Conservation (phyloP, 2,329 filamentous ascomycete genomes). For the Chaetothyriales sp. region DNA sequence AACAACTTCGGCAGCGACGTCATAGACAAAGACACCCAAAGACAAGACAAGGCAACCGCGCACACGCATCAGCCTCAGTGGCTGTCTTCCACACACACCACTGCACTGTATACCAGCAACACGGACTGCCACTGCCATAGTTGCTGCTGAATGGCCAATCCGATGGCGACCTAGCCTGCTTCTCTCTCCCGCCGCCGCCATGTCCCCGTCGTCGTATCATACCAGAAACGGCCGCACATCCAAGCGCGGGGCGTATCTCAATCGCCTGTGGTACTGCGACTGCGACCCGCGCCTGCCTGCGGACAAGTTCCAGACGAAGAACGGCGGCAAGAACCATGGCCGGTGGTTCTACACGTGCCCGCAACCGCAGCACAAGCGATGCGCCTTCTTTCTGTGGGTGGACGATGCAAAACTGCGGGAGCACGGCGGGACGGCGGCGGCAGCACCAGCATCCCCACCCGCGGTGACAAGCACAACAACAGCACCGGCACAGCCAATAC, state of each 20-base stretch:
- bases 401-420: slow-evolving; percentile 42
- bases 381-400: slow-evolving; percentile 48
- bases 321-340: slow-evolving; percentile 41
- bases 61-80: no score
- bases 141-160: neutral
- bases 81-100: neutral
- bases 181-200: neutral
- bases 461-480: slow-evolving; percentile 18
- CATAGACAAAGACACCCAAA: neutral
- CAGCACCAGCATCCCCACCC: slow-evolving; percentile 5
- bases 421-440: slow-evolving; percentile 33
- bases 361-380: slow-evolving; percentile 32
- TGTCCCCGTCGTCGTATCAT: slow-evolving; percentile 8
- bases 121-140: neutral
- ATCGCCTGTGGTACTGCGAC: slow-evolving; percentile 39
- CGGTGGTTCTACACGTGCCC: slow-evolving; percentile 47
- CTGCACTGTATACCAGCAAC: no score
- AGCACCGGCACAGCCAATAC: neutral
- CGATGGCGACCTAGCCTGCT: neutral
- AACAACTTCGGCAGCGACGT: neutral
- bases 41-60: neutral
- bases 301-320: slow-evolving; percentile 41
- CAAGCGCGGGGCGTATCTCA: slow-evolving; percentile 26
- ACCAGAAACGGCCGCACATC: slow-evolving; percentile 14
- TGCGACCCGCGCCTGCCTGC: slow-evolving; percentile 41